phyloP scores from a whole-genome alignment of 2,329 filamentous ascomycete species.

The Akanthomyces dipterigenus region DNA sequence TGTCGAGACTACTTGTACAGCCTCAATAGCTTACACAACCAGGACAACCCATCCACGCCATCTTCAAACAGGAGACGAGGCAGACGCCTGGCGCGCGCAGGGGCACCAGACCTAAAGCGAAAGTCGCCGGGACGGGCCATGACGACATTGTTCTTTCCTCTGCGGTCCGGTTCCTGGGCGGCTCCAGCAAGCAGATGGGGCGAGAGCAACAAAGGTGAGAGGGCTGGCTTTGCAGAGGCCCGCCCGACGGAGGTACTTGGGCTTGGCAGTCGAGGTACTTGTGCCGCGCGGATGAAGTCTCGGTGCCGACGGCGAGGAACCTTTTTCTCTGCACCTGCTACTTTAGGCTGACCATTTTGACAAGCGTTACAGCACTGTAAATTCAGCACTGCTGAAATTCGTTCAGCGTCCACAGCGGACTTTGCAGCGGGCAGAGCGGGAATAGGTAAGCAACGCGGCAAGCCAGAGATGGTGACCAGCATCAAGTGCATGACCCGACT shows the following conservation, averaged over 20 bases:
- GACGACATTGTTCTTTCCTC: neutral
- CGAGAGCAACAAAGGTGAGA: neutral
- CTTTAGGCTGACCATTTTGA: too few species aligned
- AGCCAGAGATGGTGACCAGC: too few species aligned
- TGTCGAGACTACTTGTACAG: too few species aligned
- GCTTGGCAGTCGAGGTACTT: constrained; percentile 9
- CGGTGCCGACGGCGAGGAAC: neutral
- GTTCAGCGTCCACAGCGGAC: too few species aligned
- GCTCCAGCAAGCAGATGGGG: neutral
- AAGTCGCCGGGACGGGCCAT: neutral
- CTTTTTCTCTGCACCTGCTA: too few species aligned
- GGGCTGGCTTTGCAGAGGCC: neutral
- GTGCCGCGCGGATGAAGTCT: neutral
- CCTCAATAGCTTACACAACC: neutral
- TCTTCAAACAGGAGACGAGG: too few species aligned
- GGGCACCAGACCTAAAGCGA: neutral
- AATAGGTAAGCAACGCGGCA: too few species aligned
- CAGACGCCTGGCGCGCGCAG: neutral
- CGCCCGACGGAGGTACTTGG: constrained; percentile 7
- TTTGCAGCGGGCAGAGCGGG: too few species aligned
- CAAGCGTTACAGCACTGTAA: too few species aligned
- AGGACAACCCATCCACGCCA: too few species aligned
- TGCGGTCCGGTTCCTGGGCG: neutral
- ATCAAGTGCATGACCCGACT: too few species aligned
- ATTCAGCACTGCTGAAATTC: too few species aligned